These are phyloP conservation scores for Fusarium chaquense DNA, from an alignment of 2,329 filamentous ascomycete species.

Conservation along the genomic window DNA sequence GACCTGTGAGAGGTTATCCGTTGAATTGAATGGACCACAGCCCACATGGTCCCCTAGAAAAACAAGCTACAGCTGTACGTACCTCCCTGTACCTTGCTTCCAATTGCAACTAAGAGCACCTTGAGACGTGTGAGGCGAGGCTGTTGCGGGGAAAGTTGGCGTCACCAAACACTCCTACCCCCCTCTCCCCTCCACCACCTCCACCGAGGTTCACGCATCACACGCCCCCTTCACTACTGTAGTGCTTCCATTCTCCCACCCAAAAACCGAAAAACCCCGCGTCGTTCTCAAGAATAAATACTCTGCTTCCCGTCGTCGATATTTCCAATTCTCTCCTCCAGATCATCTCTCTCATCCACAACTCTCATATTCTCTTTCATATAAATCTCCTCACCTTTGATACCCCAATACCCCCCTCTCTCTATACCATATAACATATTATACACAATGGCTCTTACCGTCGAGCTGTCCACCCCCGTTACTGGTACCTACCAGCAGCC, in stretches of 20 bases:
- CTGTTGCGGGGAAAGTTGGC: slow-evolving; percentile 47
- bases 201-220: slow-evolving; percentile 23
- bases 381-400: slow-evolving; percentile 38
- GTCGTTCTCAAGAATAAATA: slow-evolving; percentile 47
- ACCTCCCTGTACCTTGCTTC: slow-evolving; percentile 16
- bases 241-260: slow-evolving; percentile 30
- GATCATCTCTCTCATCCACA: slow-evolving; percentile 40
- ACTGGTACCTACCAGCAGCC: slow-evolving; percentile 71
- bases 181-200: slow-evolving; percentile 27
- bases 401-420: slow-evolving; percentile 40
- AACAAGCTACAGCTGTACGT: slow-evolving; percentile 1
- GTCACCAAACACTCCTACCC: slow-evolving; percentile 34
- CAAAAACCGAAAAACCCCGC: slow-evolving; percentile 39
- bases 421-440: slow-evolving; percentile 21
- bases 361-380: slow-evolving; percentile 22
- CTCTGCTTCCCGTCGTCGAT: slow-evolving; percentile 39
- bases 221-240: slow-evolving; percentile 18
- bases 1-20: slow-evolving; percentile 15
- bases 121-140: slow-evolving; percentile 40
- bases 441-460: slow-evolving; percentile 56
- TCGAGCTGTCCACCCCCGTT: slow-evolving; percentile 75
- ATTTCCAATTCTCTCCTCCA: slow-evolving; percentile 31
- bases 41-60: slow-evolving; percentile 5
- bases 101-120: not conserved
- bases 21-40: slow-evolving; percentile 14